These are phyloP conservation scores for Triticum dicoccoides DNA, from an alignment of 176 grass and related monocot genomes.

Conservation along the genomic window DNA sequence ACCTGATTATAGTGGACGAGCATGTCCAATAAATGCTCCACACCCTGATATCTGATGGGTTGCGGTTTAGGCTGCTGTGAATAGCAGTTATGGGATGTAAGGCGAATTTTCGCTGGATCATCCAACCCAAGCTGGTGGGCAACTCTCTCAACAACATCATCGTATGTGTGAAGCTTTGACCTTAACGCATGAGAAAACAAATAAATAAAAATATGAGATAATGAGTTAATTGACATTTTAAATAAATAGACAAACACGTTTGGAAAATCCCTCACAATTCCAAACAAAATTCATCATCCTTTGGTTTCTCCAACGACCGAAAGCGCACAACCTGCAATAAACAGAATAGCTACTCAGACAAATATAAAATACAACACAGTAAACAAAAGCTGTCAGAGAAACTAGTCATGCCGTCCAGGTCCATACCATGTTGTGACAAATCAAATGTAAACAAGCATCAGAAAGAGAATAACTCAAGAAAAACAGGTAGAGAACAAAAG, in stretches of 20 bases:
- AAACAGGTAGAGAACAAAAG: background rate
- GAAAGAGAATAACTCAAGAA: background rate
- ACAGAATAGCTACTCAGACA: background rate
- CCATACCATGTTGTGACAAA: conserved; percentile 16
- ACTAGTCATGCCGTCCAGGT: background rate
- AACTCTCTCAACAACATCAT: conserved; percentile 89
- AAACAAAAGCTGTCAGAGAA: conserved; percentile 7
- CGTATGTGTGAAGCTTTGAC: conserved; percentile 87
- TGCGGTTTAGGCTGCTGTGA: conserved; percentile 98
- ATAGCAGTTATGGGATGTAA: conserved; percentile 93
- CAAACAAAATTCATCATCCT: conserved; percentile 82
- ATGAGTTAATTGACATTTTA: conserved; percentile 18
- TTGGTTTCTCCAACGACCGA: conserved; percentile 78
- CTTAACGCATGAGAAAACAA: conserved; percentile 37
- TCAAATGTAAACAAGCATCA: conserved; percentile 3
- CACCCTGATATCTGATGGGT: conserved; percentile 72
- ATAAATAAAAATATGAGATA: conserved; percentile 19
- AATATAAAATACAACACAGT: background rate
- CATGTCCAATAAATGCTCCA: conserved; percentile 88
- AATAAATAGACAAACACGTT: conserved; percentile 18
- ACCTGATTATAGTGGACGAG: conserved; percentile 95
- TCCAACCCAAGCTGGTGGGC: conserved; percentile 62
- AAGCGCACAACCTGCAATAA: conserved; percentile 77
- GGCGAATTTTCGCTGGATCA: conserved; percentile 87
- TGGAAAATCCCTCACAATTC: conserved; percentile 61